Evolutionary conservation across 2,329 filamentous ascomycete genomes (phyloP), one percentile per base, ranked within the genome.

Genomic region (Clonostachys solani): DNA sequence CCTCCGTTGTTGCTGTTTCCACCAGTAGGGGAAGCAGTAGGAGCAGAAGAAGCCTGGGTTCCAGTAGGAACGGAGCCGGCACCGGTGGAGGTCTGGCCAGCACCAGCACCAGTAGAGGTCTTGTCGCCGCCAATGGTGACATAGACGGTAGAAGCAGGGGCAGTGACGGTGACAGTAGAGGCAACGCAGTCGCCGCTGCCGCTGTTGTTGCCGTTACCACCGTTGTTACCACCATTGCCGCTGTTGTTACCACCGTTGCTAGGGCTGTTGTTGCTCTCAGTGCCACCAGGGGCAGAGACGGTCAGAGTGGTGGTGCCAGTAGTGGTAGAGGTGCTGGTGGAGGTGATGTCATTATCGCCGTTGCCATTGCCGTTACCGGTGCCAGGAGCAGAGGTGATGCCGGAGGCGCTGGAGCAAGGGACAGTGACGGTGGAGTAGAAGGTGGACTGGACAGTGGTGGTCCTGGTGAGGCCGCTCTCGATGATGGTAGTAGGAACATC

Each of bases 361-460:
- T 29, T 23, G 9, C 23, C 23, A 10, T 29, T 29, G 9, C 23
- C 23, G 9, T 29, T 29, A 10, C 23, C 23, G 23, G 8, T 8
- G 38, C 52, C 51, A 42, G 45, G 47, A 43, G 52, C 45, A 38
- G 47, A 36, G 35, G 48, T 15, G 36, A 47, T 33, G 16, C 35
- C 36, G 35, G 47, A 46, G 34, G 51, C 43, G 56, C 19, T 12
- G 42, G 42, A 41, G 42, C 55, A 53, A 23, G 59, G 55, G 47
- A 65, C 54, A 18, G 60, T 64, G 47, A 64, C 37, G 48, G 55
- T 58, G 41, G 52, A 42, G 17, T 35, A 33, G 43, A 33, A 46
- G 51, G 71, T 71, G 54, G 65, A 58, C 56, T 68, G 71, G 50
- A 77, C 59, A 48, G 71, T 67, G 56, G 71, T 73, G 51, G 62